A percentile compares a stretch with the other conserved stretches of the same genome.
These are phyloP conservation scores for Prunus mume DNA, from an alignment of 306 rosid genomes.

Conservation along the genomic window DNA sequence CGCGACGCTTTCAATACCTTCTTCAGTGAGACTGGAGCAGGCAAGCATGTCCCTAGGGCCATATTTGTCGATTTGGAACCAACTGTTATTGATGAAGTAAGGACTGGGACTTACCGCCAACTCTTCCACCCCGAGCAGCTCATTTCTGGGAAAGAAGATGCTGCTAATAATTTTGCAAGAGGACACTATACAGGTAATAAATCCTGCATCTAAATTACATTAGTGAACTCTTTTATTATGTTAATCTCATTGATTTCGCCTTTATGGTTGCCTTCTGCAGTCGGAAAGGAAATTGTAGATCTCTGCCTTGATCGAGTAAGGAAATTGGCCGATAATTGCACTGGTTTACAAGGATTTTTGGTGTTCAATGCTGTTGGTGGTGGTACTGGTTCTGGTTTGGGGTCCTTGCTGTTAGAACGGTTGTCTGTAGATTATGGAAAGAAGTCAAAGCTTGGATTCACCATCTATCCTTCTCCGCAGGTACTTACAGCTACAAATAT, in stretches of 20 bases:
- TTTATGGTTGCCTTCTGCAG: slow-evolving; percentile 26
- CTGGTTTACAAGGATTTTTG: slow-evolving; percentile 92
- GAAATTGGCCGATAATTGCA: slow-evolving; percentile 94
- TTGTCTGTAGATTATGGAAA: slow-evolving; percentile 94
- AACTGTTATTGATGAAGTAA: slow-evolving; percentile 90
- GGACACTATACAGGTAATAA: slow-evolving; percentile 80
- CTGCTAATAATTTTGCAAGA: slow-evolving; percentile 95
- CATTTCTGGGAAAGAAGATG: slow-evolving; percentile 97
- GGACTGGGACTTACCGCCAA: slow-evolving; percentile 80
- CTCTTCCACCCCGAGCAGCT: slow-evolving; percentile 97
- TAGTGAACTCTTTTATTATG: not conserved
- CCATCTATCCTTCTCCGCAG: slow-evolving; percentile 99
- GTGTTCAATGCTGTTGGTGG: slow-evolving; percentile 98
- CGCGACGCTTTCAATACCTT: slow-evolving; percentile 97
- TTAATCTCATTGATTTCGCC: not conserved
- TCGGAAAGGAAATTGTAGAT: slow-evolving; percentile 92
- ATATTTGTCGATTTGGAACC: slow-evolving; percentile 95
- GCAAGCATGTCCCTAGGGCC: slow-evolving; percentile 95
- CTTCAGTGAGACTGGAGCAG: slow-evolving; percentile 94
- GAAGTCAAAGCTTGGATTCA: slow-evolving; percentile 92
- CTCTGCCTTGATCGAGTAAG: slow-evolving; percentile 93
- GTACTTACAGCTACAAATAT: slow-evolving; percentile 30
- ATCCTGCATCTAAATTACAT: not conserved
- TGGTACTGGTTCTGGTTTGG: slow-evolving; percentile 94
- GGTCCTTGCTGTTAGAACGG: slow-evolving; percentile 84